phyloP scores from a whole-genome alignment of 148 eudicot species.

The Cornus controversa region DNA sequence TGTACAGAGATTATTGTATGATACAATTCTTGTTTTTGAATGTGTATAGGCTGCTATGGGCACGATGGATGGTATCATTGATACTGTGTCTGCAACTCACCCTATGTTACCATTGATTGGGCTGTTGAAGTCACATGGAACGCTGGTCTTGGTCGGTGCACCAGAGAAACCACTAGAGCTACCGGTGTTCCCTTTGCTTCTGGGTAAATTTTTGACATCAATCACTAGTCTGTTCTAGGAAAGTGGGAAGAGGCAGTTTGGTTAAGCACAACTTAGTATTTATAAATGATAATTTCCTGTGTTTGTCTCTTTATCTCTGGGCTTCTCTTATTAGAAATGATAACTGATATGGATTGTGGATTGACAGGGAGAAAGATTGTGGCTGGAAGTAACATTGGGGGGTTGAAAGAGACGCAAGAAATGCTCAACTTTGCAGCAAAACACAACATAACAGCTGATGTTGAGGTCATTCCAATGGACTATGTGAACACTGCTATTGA shows the following conservation, averaged over 20 bases:
- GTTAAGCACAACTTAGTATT: too few species aligned
- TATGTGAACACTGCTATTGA: not conserved
- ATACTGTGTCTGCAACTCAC: not conserved
- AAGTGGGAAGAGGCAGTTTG: not conserved
- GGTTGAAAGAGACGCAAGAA: not conserved
- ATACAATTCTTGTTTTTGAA: not conserved
- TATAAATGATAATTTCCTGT: too few species aligned
- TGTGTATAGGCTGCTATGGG: not conserved
- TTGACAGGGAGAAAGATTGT: not conserved
- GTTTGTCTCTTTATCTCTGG: too few species aligned
- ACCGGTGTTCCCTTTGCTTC: not conserved
- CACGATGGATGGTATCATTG: not conserved
- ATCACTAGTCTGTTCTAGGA: not conserved
- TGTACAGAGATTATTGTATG: too few species aligned
- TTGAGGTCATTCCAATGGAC: not conserved
- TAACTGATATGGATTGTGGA: not conserved
- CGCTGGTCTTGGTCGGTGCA: not conserved
- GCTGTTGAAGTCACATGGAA: not conserved
- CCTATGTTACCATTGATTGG: not conserved
- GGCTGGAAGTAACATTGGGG: not conserved
- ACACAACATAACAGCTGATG: not conserved
- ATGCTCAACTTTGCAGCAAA: not conserved
- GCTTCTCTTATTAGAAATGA: too few species aligned
- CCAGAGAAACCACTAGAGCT: constrained; percentile 1
- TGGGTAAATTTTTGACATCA: not conserved